Percentiles rank a stretch among this genome's conserved stretches.
These are phyloP conservation scores for Dryas integrifolia DNA, from an alignment of 331 rosid genomes.

Conservation along the genomic window DNA sequence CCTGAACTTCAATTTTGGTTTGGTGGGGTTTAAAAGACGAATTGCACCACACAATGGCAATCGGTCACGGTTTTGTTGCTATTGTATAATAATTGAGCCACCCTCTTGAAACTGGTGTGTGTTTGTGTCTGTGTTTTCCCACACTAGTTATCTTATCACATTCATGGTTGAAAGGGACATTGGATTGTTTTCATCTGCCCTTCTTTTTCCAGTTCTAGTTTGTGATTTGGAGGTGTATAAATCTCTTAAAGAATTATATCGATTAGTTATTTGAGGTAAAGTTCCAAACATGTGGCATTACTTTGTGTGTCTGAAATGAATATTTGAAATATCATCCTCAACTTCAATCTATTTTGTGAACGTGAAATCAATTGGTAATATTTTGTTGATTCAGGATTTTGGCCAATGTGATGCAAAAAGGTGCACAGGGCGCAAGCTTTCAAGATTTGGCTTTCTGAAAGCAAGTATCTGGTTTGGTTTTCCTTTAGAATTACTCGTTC, in stretches of 20 bases:
- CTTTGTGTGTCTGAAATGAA: neutral
- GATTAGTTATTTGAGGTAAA: neutral
- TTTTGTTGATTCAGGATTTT: constrained; percentile 67
- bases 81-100: neutral
- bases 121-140: neutral
- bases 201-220: neutral
- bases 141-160: neutral
- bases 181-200: neutral
- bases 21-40: no score
- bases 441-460: constrained; percentile 73
- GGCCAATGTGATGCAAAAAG: constrained; percentile 92
- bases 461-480: constrained; percentile 46
- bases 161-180: neutral
- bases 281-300: neutral
- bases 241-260: neutral
- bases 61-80: neutral
- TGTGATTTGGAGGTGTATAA: neutral
- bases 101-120: neutral
- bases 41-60: no score
- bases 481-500: constrained; percentile 13
- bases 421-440: constrained; percentile 94
- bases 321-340: neutral
- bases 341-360: neutral
- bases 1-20: neutral
- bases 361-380: constrained; percentile 14